Evolutionary conservation across 2,329 filamentous ascomycete genomes (phyloP), one percentile per base, ranked within the genome.

Genomic region (Fusarium caatingaense): DNA sequence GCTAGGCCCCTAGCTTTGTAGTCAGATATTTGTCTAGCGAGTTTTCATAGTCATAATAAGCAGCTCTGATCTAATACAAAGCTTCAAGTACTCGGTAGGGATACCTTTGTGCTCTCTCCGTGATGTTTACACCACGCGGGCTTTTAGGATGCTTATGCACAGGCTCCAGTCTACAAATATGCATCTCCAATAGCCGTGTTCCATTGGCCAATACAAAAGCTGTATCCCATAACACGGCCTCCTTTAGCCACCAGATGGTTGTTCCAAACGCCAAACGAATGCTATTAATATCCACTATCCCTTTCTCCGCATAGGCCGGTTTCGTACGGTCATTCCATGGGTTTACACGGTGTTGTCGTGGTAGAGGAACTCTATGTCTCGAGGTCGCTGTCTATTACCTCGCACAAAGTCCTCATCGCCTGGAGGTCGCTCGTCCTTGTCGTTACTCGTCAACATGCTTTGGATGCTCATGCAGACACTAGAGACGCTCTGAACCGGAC

Each of bases 371-470:
- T 92, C 90, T 68, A 99, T 97, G 80, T 99, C 94, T 73, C 91
- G 88, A 47, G 95, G 93, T 41, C 95, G 86, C 70, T 90, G 87
- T 27, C 88, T 89, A 77, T 98, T 97, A 65, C 88, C 89, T 57
- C 88, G 86, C 27, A 97, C 94, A 76, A 99, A 98, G 13, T 96
- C 92, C 59, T 92, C 92, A 76, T 99, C 94, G 6, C 95, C 96
- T 1, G 92, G 91, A 0, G 96, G 96, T 34, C 96, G 87, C 81
- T 98, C 94, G 76, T 95, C 91, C 82, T 94, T 95, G 13, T 89
- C 91, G 79, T 99, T 99, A 66, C 95, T 94, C 2, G 96, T 98
- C 77, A 99, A 82, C 96, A 99, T 99, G 83, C 93, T 97, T 82
- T 99, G 96, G 57, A 99, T 88, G 80, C 93, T 97, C 88, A 99